Percentiles rank a stretch among this genome's conserved stretches.
Evolutionary conservation across 179 eudicot genomes (phyloP).

Genomic region (Silene coronaria): DNA sequence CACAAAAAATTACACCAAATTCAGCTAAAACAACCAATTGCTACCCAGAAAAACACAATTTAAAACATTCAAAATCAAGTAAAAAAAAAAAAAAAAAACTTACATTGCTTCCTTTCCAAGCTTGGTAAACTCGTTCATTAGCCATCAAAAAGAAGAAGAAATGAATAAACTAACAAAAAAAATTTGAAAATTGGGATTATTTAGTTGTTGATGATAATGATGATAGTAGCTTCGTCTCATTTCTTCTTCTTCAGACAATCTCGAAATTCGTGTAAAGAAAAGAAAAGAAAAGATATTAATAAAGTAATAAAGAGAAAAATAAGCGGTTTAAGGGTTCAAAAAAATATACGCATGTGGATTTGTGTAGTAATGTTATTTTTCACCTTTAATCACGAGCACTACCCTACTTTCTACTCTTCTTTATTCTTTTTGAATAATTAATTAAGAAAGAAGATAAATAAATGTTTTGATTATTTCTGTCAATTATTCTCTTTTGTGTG

Average conservation of each 20-base stretch:
- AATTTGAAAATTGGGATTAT: constrained; percentile 26
- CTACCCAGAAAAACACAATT: not conserved
- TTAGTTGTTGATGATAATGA: constrained; percentile 11
- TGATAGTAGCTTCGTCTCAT: constrained; percentile 24
- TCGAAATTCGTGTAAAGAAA: constrained; percentile 28
- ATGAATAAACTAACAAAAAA: constrained; percentile 8
- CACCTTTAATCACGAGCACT: not conserved
- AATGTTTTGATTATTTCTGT: not conserved
- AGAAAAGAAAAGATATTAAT: not conserved
- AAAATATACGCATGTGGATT: constrained; percentile 18
- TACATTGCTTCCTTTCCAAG: constrained; percentile 51
- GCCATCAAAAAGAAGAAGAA: constrained; percentile 27
- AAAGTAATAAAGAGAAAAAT: constrained; percentile 3
- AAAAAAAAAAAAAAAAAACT: constrained; percentile 10
- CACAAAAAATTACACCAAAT: constrained; percentile 4
- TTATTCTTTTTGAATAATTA: too few species aligned
- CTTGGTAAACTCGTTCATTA: constrained; percentile 34
- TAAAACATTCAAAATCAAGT: not conserved
- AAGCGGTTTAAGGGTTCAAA: constrained; percentile 33
- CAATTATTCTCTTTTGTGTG: not conserved
- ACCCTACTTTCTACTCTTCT: not conserved
- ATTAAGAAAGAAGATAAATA: not conserved
- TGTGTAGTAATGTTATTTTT: not conserved
- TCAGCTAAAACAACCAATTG: constrained; percentile 4
- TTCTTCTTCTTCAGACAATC: constrained; percentile 21